Evolutionary conservation across 345 rosid species (phyloP), one percentile per base, ranked within the genome.

Genomic region (Euphorbia pulcherrima): DNA sequence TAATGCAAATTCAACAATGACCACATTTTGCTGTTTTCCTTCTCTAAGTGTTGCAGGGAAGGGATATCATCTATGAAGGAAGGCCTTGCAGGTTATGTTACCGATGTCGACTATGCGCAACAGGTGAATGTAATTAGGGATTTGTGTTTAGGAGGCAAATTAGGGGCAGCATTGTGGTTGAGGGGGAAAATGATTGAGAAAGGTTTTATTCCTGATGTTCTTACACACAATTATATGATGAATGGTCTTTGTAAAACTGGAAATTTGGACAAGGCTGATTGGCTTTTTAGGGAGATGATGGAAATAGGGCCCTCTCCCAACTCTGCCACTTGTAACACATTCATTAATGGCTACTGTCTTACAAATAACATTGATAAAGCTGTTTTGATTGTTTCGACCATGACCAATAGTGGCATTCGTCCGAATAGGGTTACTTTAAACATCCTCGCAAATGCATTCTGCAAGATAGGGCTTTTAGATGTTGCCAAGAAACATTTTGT

Each of bases 251-350:
- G 92, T 77, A 82, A 74, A 62, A 54, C 48, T 59, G 83, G 88
- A 64, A 48, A 78, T 39, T 48, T 86, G 52, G 89, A 76, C 62
- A 79, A 76, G 77, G 95, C 86, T 20, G 84, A 83, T 75, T 72
- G 68, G 65, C 80, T 90, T 68, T 65, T 90, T 66, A 76, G 74
- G 74, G 93, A 90, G 71, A 90, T 90, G 91, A 28, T 69, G 69
- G 89, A 88, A 78, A 76, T 74, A 60, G 93, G 90, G 67, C 89
- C 84, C 62, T 72, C 80, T 65, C 93, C 93, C 23, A 86, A 83
- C 17, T 65, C 69, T 78, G 93, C 82, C 29, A 83, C 96, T 61
- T 90, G 80, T 64, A 90, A 86, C 75, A 78, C 78, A 18, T 73
- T 76, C 46, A 84, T 90, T 62, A 88, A 74, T 60, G 93, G 93